Evolutionary conservation across 768 basidiomycete species (phyloP).

Genomic region (Galerina sulciceps): DNA sequence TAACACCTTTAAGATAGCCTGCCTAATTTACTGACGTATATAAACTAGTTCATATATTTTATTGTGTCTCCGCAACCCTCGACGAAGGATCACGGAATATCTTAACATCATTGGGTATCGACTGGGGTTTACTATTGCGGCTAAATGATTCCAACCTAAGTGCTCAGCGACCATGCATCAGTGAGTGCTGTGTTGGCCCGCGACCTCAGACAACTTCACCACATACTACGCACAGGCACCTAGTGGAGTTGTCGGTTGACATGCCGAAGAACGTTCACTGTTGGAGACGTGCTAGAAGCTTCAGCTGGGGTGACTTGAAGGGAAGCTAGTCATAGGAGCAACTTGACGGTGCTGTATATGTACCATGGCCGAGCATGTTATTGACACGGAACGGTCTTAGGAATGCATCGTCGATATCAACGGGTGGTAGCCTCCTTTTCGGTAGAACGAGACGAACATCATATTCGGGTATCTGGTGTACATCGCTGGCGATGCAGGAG

Average conservation of each 20-base stretch:
- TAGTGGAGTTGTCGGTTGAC: background rate
- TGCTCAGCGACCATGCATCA: slow-evolving; percentile 15
- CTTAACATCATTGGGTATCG: no score
- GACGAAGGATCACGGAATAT: no score
- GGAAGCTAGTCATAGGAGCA: background rate
- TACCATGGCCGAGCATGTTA: background rate
- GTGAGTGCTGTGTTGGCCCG: slow-evolving; percentile 19
- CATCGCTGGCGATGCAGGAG: no score
- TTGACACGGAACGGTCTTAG: background rate
- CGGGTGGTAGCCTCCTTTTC: background rate
- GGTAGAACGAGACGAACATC: background rate
- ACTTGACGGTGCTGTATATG: background rate
- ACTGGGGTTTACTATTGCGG: no score
- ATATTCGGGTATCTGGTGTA: no score
- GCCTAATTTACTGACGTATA: no score
- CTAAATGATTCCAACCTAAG: no score
- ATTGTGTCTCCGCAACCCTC: no score
- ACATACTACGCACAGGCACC: background rate
- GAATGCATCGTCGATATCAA: background rate
- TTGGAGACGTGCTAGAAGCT: background rate
- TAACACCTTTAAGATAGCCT: no score
- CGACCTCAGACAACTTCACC: slow-evolving; percentile 5
- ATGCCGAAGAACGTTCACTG: background rate
- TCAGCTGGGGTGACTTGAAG: background rate
- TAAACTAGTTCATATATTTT: no score